These are phyloP conservation scores for Hericium coralloides DNA, from an alignment of 768 basidiomycete species.

Conservation along the genomic window DNA sequence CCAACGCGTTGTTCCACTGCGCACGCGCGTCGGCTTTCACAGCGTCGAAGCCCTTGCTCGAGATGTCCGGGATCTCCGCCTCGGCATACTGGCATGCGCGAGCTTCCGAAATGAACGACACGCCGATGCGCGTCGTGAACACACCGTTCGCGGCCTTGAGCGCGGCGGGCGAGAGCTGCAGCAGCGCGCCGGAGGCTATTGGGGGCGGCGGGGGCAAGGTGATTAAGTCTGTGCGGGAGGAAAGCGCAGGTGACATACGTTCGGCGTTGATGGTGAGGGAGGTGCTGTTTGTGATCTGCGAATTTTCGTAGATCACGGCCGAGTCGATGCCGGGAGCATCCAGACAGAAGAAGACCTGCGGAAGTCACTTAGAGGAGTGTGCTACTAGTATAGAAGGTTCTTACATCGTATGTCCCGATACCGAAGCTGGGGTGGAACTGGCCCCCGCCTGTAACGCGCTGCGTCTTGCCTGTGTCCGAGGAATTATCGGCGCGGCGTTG, in stretches of 20 bases:
- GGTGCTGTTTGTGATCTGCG: neutral
- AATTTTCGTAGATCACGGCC: neutral
- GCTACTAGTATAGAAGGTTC: neutral
- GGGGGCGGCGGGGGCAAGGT: too few relatives aligned
- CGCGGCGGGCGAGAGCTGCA: neutral
- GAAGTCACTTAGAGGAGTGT: too few relatives aligned
- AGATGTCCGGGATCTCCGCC: conserved; percentile 54
- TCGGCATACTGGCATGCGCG: conserved; percentile 57
- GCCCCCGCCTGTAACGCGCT: neutral
- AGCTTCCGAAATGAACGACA: conserved; percentile 50
- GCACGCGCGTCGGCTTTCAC: conserved; percentile 34
- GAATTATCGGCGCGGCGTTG: neutral
- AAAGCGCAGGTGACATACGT: neutral
- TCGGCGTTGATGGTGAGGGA: neutral
- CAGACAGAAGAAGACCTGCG: neutral
- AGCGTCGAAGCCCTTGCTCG: conserved; percentile 44
- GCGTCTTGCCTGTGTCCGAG: neutral
- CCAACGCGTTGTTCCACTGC: conserved; percentile 51
- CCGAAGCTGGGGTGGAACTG: neutral
- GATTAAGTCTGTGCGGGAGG: too few relatives aligned
- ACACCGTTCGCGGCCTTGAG: conserved; percentile 21
- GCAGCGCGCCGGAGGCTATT: neutral
- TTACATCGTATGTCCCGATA: neutral
- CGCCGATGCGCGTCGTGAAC: conserved; percentile 53
- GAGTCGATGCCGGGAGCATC: neutral